phyloP scores from a whole-genome alignment of 306 rosid species.

The Ceratonia siliqua region DNA sequence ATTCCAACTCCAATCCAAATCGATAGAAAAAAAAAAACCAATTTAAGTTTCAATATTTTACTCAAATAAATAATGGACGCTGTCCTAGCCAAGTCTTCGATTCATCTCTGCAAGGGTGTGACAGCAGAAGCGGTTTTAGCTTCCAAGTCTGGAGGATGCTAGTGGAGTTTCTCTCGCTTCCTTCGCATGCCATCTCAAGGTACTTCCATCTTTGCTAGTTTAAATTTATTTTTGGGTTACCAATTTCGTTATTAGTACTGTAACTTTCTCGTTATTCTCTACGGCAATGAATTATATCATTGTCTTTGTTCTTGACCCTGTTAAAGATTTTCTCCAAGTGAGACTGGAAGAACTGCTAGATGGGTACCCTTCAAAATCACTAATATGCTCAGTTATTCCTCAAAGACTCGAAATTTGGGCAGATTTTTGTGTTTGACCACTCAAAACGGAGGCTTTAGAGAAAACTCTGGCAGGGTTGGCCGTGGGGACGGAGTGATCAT shows the following conservation, averaged over 20 bases:
- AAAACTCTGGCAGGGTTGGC: slow-evolving; percentile 45
- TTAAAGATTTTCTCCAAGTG: slow-evolving; percentile 39
- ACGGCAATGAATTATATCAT: background rate
- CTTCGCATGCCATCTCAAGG: slow-evolving; percentile 41
- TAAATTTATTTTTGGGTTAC: background rate
- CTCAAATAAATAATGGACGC: no score
- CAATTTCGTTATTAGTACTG: background rate
- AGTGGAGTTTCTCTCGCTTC: slow-evolving; percentile 29
- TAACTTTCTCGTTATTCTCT: background rate
- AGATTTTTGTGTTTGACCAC: slow-evolving; percentile 39
- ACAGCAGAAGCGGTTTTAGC: background rate
- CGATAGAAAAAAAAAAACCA: no score
- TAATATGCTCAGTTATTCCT: slow-evolving; percentile 28
- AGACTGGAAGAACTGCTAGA: slow-evolving; percentile 39
- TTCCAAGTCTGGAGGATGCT: slow-evolving; percentile 5
- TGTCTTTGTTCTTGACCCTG: background rate
- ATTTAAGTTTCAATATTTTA: no score
- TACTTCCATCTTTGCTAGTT: background rate
- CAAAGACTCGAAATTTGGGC: slow-evolving; percentile 32
- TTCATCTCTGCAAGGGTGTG: background rate
- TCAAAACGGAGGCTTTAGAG: slow-evolving; percentile 40
- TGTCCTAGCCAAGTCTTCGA: background rate
- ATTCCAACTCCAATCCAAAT: no score
- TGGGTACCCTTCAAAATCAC: slow-evolving; percentile 39
- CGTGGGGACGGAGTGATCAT: slow-evolving; percentile 67